Evolutionary conservation across 2,329 filamentous ascomycete species (phyloP).

Genomic region (Calonectria naviculata): DNA sequence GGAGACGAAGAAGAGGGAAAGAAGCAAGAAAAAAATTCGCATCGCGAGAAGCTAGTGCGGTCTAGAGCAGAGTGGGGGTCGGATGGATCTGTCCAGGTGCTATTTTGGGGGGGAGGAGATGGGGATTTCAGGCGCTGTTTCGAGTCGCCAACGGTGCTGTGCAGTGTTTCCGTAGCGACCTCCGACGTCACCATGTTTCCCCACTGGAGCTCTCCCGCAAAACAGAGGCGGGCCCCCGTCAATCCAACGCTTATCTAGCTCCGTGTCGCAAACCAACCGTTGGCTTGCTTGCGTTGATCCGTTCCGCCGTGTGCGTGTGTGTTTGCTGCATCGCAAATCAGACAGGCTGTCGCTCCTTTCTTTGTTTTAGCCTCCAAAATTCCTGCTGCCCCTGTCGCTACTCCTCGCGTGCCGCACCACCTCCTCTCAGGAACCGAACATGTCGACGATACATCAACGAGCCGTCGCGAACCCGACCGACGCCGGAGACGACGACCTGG

Average conservation of each 20-base stretch:
- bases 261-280: conserved; percentile 15
- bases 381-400: not conserved
- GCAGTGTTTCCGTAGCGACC: conserved; percentile 43
- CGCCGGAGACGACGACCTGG: conserved; percentile 28
- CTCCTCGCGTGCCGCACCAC: not conserved
- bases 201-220: conserved; percentile 25
- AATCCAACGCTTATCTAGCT: not conserved
- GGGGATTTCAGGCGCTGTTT: not conserved
- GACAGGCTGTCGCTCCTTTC: not conserved
- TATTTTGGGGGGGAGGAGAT: not conserved
- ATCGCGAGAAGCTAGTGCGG: conserved; percentile 2
- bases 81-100: not conserved
- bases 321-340: not conserved
- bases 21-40: conserved; percentile 1
- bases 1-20: not conserved
- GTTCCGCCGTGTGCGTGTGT: not conserved
- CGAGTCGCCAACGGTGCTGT: not conserved
- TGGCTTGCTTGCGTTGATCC: not conserved
- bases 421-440: not conserved
- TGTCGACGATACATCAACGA: conserved; percentile 37
- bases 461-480: conserved; percentile 28
- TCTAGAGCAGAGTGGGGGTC: conserved; percentile 16
- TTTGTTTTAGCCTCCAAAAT: not conserved
- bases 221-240: conserved; percentile 1
- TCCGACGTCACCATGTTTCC: conserved; percentile 38